Evolutionary conservation across 768 basidiomycete species (phyloP).

Genomic region (Boletus subparvulus): DNA sequence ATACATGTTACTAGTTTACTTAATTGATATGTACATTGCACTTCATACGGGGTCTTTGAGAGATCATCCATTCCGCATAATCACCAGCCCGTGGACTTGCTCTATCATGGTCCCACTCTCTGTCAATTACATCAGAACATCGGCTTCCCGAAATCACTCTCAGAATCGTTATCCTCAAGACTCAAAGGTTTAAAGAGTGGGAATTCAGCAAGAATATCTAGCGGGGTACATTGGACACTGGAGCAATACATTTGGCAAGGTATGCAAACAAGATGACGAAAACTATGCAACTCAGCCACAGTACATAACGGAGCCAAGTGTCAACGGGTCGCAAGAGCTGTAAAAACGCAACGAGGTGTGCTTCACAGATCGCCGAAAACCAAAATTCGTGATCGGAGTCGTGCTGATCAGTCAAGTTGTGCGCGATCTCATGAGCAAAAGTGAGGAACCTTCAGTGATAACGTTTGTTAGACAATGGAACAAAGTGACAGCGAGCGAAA

Average conservation of each 20-base stretch:
- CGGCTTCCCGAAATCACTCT: too few relatives aligned
- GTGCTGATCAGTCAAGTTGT: slow-evolving; percentile 79
- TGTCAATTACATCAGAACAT: too few relatives aligned
- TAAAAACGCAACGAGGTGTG: slow-evolving; percentile 43
- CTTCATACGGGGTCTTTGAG: too few relatives aligned
- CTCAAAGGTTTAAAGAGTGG: too few relatives aligned
- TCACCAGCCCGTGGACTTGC: too few relatives aligned
- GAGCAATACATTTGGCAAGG: background rate
- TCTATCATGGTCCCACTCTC: too few relatives aligned
- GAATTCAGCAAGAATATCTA: background rate
- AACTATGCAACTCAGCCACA: background rate
- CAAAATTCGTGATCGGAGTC: slow-evolving; percentile 91
- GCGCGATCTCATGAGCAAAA: slow-evolving; percentile 86
- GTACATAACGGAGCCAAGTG: background rate
- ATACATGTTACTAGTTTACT: too few relatives aligned
- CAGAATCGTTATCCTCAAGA: too few relatives aligned
- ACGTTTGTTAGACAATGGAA: background rate
- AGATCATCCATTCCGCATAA: too few relatives aligned
- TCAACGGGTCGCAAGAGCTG: slow-evolving; percentile 4
- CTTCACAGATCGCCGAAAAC: slow-evolving; percentile 83
- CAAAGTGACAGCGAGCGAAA: too few relatives aligned
- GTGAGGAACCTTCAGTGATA: slow-evolving; percentile 62
- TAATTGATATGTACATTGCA: too few relatives aligned
- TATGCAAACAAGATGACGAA: background rate
- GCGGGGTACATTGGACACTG: too few relatives aligned